A percentile compares a stretch with the other conserved stretches of the same genome.
These are phyloP conservation scores for Arabidopsis lyrata DNA, from an alignment of 441 rosid genomes.

Conservation along the genomic window DNA sequence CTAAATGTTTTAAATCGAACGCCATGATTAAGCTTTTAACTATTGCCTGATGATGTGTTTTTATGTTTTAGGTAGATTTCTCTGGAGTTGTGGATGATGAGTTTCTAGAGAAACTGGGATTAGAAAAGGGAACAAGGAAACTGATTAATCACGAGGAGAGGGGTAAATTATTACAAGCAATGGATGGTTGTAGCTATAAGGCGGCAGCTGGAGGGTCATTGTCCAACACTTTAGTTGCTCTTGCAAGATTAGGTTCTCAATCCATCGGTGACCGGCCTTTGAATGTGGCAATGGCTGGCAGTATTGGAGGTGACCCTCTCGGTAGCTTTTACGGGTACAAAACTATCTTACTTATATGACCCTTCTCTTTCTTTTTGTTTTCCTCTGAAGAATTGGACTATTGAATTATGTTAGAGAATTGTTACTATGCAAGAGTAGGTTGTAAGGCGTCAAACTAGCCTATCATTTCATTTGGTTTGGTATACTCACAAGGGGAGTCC, in stretches of 20 bases:
- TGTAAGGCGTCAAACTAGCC: neutral
- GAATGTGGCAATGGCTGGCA: slow-evolving; percentile 93
- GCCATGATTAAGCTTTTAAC: neutral
- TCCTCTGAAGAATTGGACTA: neutral
- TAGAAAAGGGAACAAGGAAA: slow-evolving; percentile 91
- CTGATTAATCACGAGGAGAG: slow-evolving; percentile 95
- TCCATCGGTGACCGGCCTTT: slow-evolving; percentile 66
- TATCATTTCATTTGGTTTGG: slow-evolving; percentile 9
- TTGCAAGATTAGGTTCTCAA: slow-evolving; percentile 79
- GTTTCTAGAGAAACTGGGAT: slow-evolving; percentile 71
- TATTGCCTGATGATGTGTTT: slow-evolving; percentile 5
- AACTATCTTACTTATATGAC: neutral
- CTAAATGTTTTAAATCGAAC: too few species aligned
- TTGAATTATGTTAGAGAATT: neutral
- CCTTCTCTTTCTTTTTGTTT: neutral
- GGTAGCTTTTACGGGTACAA: slow-evolving; percentile 90
- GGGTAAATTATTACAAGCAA: slow-evolving; percentile 85
- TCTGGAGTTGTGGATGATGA: slow-evolving; percentile 84
- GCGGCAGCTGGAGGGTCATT: slow-evolving; percentile 99
- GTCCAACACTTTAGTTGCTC: slow-evolving; percentile 88
- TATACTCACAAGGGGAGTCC: slow-evolving; percentile 24
- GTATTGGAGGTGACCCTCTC: slow-evolving; percentile 89
- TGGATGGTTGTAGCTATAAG: slow-evolving; percentile 99
- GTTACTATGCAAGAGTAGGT: neutral
- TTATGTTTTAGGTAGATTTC: slow-evolving; percentile 76